A percentile compares a stretch with the other conserved stretches of the same genome.
Evolutionary conservation across 1,284 basidiomycete genomes (phyloP).

Genomic region (Moesziomyces parantarcticus): DNA sequence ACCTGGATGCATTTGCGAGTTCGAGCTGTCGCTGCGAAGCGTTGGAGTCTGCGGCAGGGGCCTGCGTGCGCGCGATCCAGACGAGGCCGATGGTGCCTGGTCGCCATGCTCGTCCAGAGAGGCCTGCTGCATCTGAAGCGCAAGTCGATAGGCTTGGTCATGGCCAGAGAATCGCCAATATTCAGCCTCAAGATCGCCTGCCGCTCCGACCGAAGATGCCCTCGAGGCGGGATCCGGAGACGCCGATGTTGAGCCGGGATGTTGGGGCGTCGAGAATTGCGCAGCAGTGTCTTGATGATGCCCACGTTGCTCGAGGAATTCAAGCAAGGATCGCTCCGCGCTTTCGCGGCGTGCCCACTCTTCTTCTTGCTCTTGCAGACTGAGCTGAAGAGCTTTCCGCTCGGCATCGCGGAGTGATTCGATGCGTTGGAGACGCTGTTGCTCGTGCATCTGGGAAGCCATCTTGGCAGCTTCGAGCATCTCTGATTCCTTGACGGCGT

Average conservation of each 20-base stretch:
- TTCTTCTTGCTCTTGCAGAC: constrained; percentile 45
- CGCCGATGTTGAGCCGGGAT: neutral
- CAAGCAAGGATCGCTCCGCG: constrained; percentile 34
- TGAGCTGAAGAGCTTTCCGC: constrained; percentile 37
- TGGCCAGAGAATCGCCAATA: constrained; percentile 46
- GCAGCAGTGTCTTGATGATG: neutral
- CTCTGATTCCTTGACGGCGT: constrained; percentile 14
- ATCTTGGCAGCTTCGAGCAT: constrained; percentile 36
- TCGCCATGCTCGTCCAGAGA: constrained; percentile 4
- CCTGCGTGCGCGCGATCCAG: constrained; percentile 8
- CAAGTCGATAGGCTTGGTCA: constrained; percentile 41
- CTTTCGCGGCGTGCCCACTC: constrained; percentile 48
- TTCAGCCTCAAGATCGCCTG: constrained; percentile 27
- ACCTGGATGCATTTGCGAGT: neutral
- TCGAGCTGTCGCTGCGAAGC: neutral
- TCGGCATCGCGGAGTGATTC: constrained; percentile 31
- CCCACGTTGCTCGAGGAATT: constrained; percentile 23
- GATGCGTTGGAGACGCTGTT: constrained; percentile 13
- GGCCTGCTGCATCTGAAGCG: constrained; percentile 34
- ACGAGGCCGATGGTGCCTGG: neutral
- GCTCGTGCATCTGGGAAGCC: constrained; percentile 21
- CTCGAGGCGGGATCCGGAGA: neutral
- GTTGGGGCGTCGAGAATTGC: neutral
- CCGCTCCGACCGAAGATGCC: neutral
- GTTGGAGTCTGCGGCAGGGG: constrained; percentile 27